Percentiles rank a stretch among this genome's conserved stretches.
phyloP scores from a whole-genome alignment of 371 early-diverging fungal genomes.

The Syncephalastrum sp. region DNA sequence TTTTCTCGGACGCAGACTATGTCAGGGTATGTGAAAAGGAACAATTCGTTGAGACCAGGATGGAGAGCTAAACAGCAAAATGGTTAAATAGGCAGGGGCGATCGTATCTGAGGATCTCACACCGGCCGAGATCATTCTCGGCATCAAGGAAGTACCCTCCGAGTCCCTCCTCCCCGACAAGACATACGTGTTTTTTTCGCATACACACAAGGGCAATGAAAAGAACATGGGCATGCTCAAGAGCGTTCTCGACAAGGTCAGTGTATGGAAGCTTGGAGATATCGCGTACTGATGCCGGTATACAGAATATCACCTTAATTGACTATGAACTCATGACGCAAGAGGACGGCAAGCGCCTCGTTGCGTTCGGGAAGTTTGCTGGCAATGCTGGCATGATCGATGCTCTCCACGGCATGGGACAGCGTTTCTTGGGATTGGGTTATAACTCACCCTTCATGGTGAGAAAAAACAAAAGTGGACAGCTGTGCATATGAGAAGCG shows the following conservation, averaged over 20 bases:
- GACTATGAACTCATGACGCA: conserved; percentile 96
- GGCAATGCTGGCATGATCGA: conserved; percentile 97
- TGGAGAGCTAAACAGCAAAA: neutral
- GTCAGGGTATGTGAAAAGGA: conserved; percentile 48
- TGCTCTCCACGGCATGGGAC: conserved; percentile 89
- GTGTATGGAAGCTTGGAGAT: conserved; percentile 3
- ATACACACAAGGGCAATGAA: conserved; percentile 94
- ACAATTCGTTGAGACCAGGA: neutral
- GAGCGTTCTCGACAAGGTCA: conserved; percentile 82
- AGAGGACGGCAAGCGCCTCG: conserved; percentile 71
- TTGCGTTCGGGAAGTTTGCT: conserved; percentile 92
- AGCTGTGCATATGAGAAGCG: conserved; percentile 1
- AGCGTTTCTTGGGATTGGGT: conserved; percentile 85
- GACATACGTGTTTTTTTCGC: conserved; percentile 94
- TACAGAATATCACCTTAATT: conserved; percentile 81
- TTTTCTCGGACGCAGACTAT: conserved; percentile 83
- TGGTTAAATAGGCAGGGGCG: conserved; percentile 76
- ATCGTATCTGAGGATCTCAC: conserved; percentile 84
- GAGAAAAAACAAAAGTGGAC: conserved; percentile 13
- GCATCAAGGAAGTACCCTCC: conserved; percentile 96
- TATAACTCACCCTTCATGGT: conserved; percentile 94
- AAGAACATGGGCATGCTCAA: conserved; percentile 94
- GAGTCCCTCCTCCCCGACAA: conserved; percentile 79
- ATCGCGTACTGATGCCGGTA: no score
- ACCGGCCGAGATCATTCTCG: conserved; percentile 88